Evolutionary conservation across 2,329 filamentous ascomycete species (phyloP).

Genomic region (Cadophora gregata): DNA sequence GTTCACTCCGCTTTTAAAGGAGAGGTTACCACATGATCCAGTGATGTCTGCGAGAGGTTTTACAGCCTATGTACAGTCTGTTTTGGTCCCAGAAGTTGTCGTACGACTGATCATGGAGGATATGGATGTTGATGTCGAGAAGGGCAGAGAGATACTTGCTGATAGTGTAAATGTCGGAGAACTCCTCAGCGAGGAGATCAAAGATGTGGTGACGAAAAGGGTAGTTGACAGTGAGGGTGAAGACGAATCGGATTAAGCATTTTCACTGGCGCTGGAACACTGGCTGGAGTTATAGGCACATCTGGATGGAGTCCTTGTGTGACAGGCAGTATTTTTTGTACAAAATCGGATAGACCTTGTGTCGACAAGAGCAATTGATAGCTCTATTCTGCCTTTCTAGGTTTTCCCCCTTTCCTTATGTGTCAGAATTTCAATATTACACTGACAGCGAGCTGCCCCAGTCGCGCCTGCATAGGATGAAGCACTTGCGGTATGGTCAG

Average conservation of each 20-base stretch:
- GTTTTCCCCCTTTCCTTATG: not conserved
- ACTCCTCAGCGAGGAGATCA: conserved; percentile 50
- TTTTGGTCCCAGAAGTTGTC: conserved; percentile 76
- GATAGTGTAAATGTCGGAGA: conserved; percentile 47
- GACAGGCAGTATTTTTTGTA: not conserved
- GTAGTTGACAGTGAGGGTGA: conserved; percentile 44
- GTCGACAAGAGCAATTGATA: not conserved
- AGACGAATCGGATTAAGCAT: conserved; percentile 13
- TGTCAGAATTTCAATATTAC: not conserved
- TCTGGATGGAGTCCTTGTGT: not conserved
- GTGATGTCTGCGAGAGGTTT: conserved; percentile 71
- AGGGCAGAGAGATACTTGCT: conserved; percentile 43
- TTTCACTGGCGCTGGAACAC: not conserved
- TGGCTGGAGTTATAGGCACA: not conserved
- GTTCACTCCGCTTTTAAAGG: conserved; percentile 65
- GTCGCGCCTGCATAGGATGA: not conserved
- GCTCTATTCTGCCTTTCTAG: not conserved
- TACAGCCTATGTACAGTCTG: conserved; percentile 72
- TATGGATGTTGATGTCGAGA: conserved; percentile 53
- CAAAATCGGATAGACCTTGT: not conserved
- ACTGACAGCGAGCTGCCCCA: not conserved
- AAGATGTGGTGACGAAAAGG: conserved; percentile 69
- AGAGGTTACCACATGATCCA: conserved; percentile 65
- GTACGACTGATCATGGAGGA: conserved; percentile 63
- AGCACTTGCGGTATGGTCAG: not conserved